These are phyloP conservation scores for Magnusiomyces paraingens DNA, from an alignment of 1,139 yeast genomes.

Conservation along the genomic window DNA sequence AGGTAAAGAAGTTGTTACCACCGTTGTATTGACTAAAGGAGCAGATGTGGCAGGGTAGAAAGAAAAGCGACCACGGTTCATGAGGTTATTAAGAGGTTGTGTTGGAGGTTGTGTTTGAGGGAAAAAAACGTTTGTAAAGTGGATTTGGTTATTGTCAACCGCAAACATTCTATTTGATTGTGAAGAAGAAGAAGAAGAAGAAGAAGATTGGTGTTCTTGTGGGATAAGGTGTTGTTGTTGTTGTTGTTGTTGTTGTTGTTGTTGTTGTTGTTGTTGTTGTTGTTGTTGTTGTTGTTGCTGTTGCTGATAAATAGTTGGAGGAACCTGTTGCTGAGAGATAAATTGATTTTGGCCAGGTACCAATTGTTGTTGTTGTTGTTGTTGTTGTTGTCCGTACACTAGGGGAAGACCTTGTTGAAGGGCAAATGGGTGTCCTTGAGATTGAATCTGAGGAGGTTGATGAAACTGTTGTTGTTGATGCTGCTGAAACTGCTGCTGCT, in stretches of 20 bases:
- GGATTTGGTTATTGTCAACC: neutral
- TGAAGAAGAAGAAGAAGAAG: neutral
- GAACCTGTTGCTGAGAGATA: neutral
- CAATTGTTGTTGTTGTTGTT: neutral
- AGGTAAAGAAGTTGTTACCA: neutral
- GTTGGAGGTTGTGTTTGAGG: slow-evolving; percentile 1
- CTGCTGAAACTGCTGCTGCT: neutral
- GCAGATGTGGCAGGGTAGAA: neutral
- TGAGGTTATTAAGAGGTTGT: neutral
- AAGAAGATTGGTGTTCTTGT: slow-evolving; percentile 4
- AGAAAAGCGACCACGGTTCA: neutral
- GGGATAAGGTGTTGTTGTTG: slow-evolving; percentile 1
- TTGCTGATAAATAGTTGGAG: neutral
- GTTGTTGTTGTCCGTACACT: neutral
- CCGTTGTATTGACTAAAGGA: neutral
- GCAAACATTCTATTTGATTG: slow-evolving; percentile 1
- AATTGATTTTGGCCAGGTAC: neutral
- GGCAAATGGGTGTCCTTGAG: neutral
- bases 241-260: too few species aligned
- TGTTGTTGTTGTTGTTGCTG: slow-evolving; percentile 8
- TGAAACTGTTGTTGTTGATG: neutral
- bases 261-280: slow-evolving; percentile 7
- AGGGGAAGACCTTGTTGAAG: neutral
- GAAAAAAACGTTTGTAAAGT: neutral
- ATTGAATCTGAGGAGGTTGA: neutral